Conservation (phyloP, 495 filamentous ascomycete genomes). For the Rhizodiscina lignyota region DNA sequence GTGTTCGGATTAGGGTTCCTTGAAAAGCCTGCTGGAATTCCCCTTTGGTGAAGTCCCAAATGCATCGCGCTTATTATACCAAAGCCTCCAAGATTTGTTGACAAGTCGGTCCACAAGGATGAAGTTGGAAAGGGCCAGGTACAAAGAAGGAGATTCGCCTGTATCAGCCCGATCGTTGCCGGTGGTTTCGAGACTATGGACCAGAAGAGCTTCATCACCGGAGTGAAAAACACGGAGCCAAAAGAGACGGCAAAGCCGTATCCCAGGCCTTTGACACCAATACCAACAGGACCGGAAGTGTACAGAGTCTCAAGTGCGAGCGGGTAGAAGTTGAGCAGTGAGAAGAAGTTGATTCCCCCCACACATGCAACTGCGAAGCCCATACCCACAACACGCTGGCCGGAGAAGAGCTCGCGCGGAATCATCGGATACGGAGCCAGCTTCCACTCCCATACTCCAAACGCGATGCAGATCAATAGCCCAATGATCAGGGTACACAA, state of each 20-base stretch:
- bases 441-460: constrained; percentile 7
- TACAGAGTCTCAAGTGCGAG: constrained; percentile 11
- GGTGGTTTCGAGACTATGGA: no score
- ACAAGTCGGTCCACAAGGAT: no score
- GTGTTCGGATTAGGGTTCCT: no score
- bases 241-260: constrained; percentile 13
- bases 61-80: no score
- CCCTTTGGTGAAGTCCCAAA: no score
- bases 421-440: constrained; percentile 8
- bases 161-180: no score
- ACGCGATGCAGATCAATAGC: constrained; percentile 3
- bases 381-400: constrained; percentile 15
- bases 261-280: constrained; percentile 14
- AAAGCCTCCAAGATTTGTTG: no score
- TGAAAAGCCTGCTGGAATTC: no score
- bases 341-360: constrained; percentile 13
- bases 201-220: no score
- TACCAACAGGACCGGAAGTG: constrained; percentile 14
- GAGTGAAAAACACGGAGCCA: constrained; percentile 4
- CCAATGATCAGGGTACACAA: constrained; percentile 6
- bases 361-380: constrained; percentile 18
- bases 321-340: constrained; percentile 18
- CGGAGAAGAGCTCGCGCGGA: constrained; percentile 13
- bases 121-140: no score
- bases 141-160: no score